Evolutionary conservation across 352 stramenopile species (phyloP), one percentile per base, ranked within the genome.

Genomic region (Aphanomyces euteiches): DNA sequence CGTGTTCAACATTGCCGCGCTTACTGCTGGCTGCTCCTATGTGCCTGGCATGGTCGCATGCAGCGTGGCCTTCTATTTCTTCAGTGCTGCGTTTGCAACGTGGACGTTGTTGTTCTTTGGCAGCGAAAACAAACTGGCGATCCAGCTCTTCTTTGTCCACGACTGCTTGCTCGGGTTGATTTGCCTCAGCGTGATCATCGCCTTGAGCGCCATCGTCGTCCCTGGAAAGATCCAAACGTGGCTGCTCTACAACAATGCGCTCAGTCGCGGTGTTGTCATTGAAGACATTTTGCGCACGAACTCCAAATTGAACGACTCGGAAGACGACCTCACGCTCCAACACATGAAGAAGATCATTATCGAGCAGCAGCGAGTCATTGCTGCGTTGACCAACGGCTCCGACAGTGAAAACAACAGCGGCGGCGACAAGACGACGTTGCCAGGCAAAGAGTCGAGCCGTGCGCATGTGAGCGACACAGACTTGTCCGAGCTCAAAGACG

Each of bases 231-330:
- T 98, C 50, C 95, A 99, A 78, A 98, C 95, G 39, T 98, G 94
- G 95, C 78, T 99, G 56, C 80, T 99, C 2, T 99, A 98, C 81
- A 97, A 98, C 80, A 98, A 99, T 74, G 96, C 96, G 19, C 75
- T 99, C 38, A 98, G 90, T 21, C 84, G 90, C 53, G 96, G 97
- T 73, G 95, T 99, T 15, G 96, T 98, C 40, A 97, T 99, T 36
- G 96, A 98, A 70, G 96, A 99, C 76, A 98, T 99, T 72, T 76
- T 99, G 36, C 81, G 84, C 60, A 73, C 84, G 43, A 91, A 87
- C 76, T 88, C 82, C 41, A 77, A 79, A 66, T 79, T 79, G 45
- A 80, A 91, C 60, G 84, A 91, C 56, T 78, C 77, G 39, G 82
- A 91, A 38, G 84, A 91, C 48, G 84, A 91, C 37, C 59, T 91